Evolutionary conservation across 306 rosid species (phyloP), one percentile per base, ranked within the genome.

Genomic region (Cucumis hystrix): DNA sequence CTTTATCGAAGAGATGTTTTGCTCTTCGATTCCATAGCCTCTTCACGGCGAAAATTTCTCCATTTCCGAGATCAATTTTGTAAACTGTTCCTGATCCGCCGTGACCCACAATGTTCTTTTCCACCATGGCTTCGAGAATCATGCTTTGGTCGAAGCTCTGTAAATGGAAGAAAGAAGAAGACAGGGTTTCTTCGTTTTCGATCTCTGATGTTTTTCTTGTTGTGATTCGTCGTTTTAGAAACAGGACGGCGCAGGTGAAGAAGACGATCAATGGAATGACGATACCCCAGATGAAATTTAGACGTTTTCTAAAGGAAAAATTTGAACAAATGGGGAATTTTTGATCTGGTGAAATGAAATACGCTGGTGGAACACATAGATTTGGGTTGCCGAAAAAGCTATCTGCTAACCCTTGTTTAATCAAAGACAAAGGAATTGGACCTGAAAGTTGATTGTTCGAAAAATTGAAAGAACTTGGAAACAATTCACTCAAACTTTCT

Each of bases 81-180:
- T 89, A 91, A 13, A 96, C 99, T 25, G 93, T 87, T 71, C 99
- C 99, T 1, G 97, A 96, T 35, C 97, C 97, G 49, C 99, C 98
- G 30, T 82, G 91, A 12, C 98, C 99, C 82, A 96, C 89, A 28
- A 91, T 88, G 82, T 96, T 96, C 89, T 91, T 92, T 14, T 96
- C 99, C 39, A 85, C 91, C 91, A 92, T 87, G 49, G 93, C 86
- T 41, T 89, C 90, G 8, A 79, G 5, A 56, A 96, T 88, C 86
- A 85, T 87, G 10, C 83, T 84, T 67, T 78, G 98, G 75, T 92
- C 87, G 20, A 96, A 92, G 47, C 74, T 84, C 43, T 90, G 86
- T 51, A 83, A 86, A 80, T 96, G 99, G 75, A 91, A 96, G 87
- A 76, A 81, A 7, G 91, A 84, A 3, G 89, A 89, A 12, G 97